Percentiles rank a stretch among this genome's conserved stretches.
Evolutionary conservation across 73 alveolate genomes (phyloP).

Genomic region (Paramecium tetraurelia): DNA sequence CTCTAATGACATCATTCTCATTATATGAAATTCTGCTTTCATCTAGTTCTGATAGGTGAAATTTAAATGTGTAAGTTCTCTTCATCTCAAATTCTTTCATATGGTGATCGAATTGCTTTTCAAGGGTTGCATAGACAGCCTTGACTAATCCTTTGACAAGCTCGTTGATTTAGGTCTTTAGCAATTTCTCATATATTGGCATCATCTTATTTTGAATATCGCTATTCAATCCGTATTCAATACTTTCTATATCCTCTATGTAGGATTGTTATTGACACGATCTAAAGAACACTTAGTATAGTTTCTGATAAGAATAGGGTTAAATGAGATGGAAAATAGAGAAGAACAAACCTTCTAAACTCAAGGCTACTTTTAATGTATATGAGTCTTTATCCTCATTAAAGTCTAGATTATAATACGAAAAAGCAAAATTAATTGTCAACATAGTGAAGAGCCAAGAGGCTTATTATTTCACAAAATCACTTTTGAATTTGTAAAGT

Average conservation of each 20-base stretch:
- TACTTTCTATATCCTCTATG: background rate
- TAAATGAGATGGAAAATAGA: background rate
- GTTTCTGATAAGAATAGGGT: background rate
- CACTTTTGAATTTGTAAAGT: background rate
- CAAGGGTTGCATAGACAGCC: background rate
- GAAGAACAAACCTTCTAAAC: background rate
- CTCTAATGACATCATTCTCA: background rate
- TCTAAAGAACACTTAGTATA: background rate
- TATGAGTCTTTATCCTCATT: background rate
- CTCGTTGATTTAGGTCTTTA: background rate
- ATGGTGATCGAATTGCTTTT: background rate
- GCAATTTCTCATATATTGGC: background rate
- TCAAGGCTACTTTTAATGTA: background rate
- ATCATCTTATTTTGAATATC: background rate
- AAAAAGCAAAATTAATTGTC: background rate
- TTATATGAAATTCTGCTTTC: background rate
- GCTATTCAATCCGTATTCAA: background rate
- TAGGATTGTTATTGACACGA: background rate
- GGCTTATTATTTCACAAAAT: background rate
- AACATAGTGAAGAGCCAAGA: background rate
- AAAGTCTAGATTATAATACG: background rate
- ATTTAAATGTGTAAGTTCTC: slow-evolving; percentile 9
- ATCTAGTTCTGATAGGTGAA: background rate
- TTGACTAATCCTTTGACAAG: background rate
- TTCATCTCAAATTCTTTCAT: background rate